phyloP scores from a whole-genome alignment of 2,329 filamentous ascomycete species.

The Setomelanomma holmii region DNA sequence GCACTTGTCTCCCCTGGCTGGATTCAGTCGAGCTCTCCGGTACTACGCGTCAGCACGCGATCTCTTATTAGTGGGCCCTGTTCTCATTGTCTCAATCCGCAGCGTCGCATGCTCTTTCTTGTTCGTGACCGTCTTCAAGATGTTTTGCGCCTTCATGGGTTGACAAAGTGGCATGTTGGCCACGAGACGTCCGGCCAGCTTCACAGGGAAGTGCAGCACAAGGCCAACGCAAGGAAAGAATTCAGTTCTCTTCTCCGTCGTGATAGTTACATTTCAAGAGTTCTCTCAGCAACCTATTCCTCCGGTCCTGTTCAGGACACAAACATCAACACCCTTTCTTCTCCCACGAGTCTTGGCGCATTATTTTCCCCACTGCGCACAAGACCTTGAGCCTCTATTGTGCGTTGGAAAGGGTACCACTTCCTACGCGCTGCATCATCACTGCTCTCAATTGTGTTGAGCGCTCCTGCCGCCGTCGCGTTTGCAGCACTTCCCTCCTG shows the following conservation, averaged over 20 bases:
- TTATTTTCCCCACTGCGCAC: conserved; percentile 10
- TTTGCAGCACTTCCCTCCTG: conserved; percentile 29
- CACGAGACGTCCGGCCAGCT: conserved; percentile 3
- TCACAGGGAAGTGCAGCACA: background rate
- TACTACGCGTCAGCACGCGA: too few relatives aligned
- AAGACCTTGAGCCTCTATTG: background rate
- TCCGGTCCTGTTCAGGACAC: conserved; percentile 13
- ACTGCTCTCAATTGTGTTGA: conserved; percentile 19
- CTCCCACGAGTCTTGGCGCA: conserved; percentile 12
- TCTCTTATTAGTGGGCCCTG: too few relatives aligned
- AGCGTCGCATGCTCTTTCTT: background rate
- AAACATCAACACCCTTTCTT: conserved; percentile 8
- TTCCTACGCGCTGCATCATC: conserved; percentile 18
- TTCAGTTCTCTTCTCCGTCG: background rate
- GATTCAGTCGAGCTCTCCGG: too few relatives aligned
- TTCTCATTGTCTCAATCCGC: too few relatives aligned
- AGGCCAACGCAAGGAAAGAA: conserved; percentile 8
- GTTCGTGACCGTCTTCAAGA: background rate
- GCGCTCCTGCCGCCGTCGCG: conserved; percentile 26
- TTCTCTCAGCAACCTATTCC: conserved; percentile 17
- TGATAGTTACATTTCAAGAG: conserved; percentile 5
- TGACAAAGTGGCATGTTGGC: conserved; percentile 2
- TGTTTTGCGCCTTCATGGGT: background rate
- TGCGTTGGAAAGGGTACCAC: conserved; percentile 1
- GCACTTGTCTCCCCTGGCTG: background rate